phyloP scores from a whole-genome alignment of 1,284 basidiomycete species.

The Ustilago curta region DNA sequence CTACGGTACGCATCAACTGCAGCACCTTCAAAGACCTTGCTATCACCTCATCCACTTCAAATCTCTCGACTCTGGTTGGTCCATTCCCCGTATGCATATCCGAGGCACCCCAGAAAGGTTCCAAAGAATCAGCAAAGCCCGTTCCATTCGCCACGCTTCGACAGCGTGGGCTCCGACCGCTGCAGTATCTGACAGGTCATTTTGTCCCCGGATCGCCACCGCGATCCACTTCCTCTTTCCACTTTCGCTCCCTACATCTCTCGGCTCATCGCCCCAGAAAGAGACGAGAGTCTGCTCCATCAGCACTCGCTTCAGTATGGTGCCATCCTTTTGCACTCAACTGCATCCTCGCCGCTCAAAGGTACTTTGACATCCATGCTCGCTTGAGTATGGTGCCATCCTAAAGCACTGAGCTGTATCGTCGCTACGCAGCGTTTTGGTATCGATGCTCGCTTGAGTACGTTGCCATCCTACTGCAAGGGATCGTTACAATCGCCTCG shows the following conservation, averaged over 20 bases:
- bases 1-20: neutral
- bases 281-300: neutral
- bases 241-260: neutral
- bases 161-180: neutral
- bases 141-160: constrained; percentile 6
- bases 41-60: constrained; percentile 20
- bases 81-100: neutral
- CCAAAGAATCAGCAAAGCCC: neutral
- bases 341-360: neutral
- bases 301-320: constrained; percentile 10
- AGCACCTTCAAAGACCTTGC: neutral
- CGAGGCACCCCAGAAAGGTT: constrained; percentile 8
- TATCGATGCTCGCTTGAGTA: no score
- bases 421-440: neutral
- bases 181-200: constrained; percentile 7
- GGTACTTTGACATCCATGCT: neutral
- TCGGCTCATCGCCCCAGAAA: neutral
- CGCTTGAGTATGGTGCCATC: constrained; percentile 16
- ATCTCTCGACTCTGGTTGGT: constrained; percentile 17
- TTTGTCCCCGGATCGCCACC: neutral
- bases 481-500: no score
- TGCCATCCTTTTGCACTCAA: constrained; percentile 5
- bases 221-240: neutral
- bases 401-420: neutral
- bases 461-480: no score